Conservation (phyloP, 805 yeast species). For the Myxozyma vanderwaltii region DNA sequence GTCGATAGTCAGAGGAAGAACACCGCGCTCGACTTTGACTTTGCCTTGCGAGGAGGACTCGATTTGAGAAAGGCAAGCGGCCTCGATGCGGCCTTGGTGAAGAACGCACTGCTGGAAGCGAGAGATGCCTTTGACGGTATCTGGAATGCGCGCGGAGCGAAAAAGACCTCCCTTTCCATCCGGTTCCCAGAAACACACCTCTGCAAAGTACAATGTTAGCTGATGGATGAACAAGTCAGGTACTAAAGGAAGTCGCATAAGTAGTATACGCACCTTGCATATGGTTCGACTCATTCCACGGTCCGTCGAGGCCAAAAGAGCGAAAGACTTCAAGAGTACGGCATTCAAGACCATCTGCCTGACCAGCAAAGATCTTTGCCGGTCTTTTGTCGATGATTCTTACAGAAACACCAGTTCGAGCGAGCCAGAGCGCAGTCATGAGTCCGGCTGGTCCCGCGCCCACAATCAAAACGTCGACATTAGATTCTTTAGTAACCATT, state of each 20-base stretch:
- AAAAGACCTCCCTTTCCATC: slow-evolving; percentile 37
- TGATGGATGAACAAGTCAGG: neutral
- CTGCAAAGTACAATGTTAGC: neutral
- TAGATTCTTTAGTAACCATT: slow-evolving; percentile 10
- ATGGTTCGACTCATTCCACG: slow-evolving; percentile 39
- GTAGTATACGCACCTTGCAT: slow-evolving; percentile 40
- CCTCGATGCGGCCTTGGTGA: slow-evolving; percentile 44
- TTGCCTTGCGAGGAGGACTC: slow-evolving; percentile 16
- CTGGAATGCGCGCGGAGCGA: slow-evolving; percentile 40
- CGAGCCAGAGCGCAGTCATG: slow-evolving; percentile 43
- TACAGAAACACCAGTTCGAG: slow-evolving; percentile 41
- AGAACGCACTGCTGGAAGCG: slow-evolving; percentile 41
- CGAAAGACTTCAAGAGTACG: slow-evolving; percentile 42
- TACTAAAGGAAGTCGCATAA: neutral
- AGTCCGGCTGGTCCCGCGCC: slow-evolving; percentile 48
- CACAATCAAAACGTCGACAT: slow-evolving; percentile 42
- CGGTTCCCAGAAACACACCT: slow-evolving; percentile 40
- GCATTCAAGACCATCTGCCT: slow-evolving; percentile 45
- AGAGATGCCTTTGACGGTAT: slow-evolving; percentile 41
- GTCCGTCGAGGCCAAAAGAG: slow-evolving; percentile 40
- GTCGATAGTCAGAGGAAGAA: slow-evolving; percentile 24
- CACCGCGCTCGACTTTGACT: slow-evolving; percentile 28
- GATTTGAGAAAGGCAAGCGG: slow-evolving; percentile 39
- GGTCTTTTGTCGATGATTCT: slow-evolving; percentile 43
- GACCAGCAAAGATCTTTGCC: slow-evolving; percentile 41